Conservation (phyloP, 768 basidiomycete genomes). For the Gloeophyllum trabeum region DNA sequence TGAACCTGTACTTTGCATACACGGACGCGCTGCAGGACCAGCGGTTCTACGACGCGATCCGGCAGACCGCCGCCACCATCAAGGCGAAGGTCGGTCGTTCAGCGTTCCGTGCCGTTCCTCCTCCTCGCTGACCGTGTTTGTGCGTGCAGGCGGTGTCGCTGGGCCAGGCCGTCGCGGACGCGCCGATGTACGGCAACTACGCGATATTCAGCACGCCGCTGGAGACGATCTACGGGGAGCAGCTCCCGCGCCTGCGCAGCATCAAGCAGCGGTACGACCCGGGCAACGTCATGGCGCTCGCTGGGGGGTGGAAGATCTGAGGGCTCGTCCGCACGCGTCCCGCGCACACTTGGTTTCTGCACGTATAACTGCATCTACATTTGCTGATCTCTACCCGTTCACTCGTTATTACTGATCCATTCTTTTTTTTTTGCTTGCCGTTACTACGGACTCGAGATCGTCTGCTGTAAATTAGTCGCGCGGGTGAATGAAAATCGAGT, state of each 20-base stretch:
- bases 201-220: constrained; percentile 41
- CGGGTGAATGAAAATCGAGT: too few species aligned
- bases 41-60: constrained; percentile 26
- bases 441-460: too few species aligned
- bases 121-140: too few species aligned
- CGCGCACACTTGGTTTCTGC: too few species aligned
- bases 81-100: constrained; percentile 17
- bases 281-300: constrained; percentile 46
- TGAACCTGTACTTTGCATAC: constrained; percentile 38
- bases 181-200: constrained; percentile 48
- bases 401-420: too few species aligned
- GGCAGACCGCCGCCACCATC: constrained; percentile 27
- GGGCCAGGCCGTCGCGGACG: constrained; percentile 27
- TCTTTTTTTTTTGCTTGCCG: too few species aligned
- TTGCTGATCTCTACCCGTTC: too few species aligned
- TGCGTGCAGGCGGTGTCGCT: constrained; percentile 20
- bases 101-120: not conserved
- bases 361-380: too few species aligned
- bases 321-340: too few species aligned
- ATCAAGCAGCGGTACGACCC: constrained; percentile 43
- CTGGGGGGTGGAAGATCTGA: constrained; percentile 54
- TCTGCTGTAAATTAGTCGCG: too few species aligned
- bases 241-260: constrained; percentile 26
- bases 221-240: constrained; percentile 36
- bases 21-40: constrained; percentile 23